These are phyloP conservation scores for Grigorovia yakushimaensis DNA, from an alignment of 805 yeast genomes.

Conservation along the genomic window DNA sequence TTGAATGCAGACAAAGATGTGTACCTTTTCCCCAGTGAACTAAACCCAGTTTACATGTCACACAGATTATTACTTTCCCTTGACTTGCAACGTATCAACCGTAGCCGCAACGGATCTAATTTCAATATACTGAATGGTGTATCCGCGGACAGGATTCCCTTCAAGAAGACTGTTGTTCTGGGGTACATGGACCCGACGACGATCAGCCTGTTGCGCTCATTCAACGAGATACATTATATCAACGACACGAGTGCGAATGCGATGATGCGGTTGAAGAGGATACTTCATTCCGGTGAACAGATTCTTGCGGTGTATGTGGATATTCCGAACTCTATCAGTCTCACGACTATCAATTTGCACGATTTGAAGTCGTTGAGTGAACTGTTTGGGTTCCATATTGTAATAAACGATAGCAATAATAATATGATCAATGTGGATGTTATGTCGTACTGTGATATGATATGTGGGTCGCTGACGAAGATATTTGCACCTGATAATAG, in stretches of 20 bases:
- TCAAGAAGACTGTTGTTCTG: conserved; percentile 71
- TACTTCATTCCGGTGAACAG: conserved; percentile 52
- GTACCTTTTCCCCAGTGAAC: conserved; percentile 79
- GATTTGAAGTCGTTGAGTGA: conserved; percentile 58
- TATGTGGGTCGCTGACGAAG: conserved; percentile 80
- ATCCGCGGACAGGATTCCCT: background rate
- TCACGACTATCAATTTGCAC: conserved; percentile 71
- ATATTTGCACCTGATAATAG: conserved; percentile 46
- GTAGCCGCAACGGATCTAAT: conserved; percentile 2
- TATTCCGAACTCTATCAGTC: conserved; percentile 89
- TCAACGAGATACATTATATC: conserved; percentile 84
- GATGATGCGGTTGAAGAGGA: conserved; percentile 46
- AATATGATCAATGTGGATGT: conserved; percentile 79
- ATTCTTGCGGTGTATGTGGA: conserved; percentile 81
- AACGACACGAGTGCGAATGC: conserved; percentile 68
- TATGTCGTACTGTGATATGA: conserved; percentile 74
- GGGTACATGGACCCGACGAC: conserved; percentile 97
- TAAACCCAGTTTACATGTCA: conserved; percentile 77
- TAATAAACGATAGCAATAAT: conserved; percentile 92
- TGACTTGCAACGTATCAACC: conserved; percentile 24
- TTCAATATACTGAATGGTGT: background rate
- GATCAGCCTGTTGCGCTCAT: conserved; percentile 70
- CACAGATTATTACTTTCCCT: conserved; percentile 49
- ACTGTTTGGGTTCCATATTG: conserved; percentile 63
- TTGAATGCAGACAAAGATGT: conserved; percentile 51